A percentile compares a stretch with the other conserved stretches of the same genome.
Evolutionary conservation across 2,329 filamentous ascomycete species (phyloP).

Genomic region (Colletotrichum orchidophilum): DNA sequence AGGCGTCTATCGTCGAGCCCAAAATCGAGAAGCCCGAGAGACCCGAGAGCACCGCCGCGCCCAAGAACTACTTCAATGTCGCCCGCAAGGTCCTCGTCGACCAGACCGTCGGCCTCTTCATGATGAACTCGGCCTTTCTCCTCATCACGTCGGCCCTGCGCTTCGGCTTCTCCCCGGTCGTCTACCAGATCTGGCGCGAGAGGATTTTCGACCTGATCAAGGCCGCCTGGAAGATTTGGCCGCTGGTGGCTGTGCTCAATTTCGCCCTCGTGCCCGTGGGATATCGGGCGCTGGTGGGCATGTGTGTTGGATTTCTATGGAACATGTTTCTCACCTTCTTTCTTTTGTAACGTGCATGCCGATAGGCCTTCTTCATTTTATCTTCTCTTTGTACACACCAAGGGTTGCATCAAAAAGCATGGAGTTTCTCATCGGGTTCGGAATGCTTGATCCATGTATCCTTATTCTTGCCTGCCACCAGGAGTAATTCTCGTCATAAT

Average conservation of each 20-base stretch:
- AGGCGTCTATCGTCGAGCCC: conserved; percentile 22
- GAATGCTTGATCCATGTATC: conserved; percentile 10
- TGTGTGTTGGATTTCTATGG: conserved; percentile 48
- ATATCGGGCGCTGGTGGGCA: conserved; percentile 46
- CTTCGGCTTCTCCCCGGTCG: conserved; percentile 37
- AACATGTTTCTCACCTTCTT: conserved; percentile 49
- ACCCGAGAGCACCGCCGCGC: conserved; percentile 28
- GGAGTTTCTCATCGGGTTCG: conserved; percentile 2
- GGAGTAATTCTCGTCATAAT: neutral
- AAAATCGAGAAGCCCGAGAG: conserved; percentile 24
- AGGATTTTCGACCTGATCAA: conserved; percentile 43
- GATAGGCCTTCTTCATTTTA: neutral
- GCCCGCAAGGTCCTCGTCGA: conserved; percentile 47
- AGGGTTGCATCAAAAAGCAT: conserved; percentile 15
- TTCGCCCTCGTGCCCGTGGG: conserved; percentile 48
- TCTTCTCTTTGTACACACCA: neutral
- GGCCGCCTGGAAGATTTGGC: conserved; percentile 50
- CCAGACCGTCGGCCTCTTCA: conserved; percentile 46
- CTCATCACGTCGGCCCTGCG: conserved; percentile 47
- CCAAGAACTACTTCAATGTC: conserved; percentile 44
- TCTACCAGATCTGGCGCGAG: conserved; percentile 41
- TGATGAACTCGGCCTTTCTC: conserved; percentile 46
- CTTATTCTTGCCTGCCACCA: neutral
- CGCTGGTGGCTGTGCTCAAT: conserved; percentile 46
- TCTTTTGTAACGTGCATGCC: conserved; percentile 34